phyloP scores from a whole-genome alignment of 768 basidiomycete genomes.

The Mycena indigotica region DNA sequence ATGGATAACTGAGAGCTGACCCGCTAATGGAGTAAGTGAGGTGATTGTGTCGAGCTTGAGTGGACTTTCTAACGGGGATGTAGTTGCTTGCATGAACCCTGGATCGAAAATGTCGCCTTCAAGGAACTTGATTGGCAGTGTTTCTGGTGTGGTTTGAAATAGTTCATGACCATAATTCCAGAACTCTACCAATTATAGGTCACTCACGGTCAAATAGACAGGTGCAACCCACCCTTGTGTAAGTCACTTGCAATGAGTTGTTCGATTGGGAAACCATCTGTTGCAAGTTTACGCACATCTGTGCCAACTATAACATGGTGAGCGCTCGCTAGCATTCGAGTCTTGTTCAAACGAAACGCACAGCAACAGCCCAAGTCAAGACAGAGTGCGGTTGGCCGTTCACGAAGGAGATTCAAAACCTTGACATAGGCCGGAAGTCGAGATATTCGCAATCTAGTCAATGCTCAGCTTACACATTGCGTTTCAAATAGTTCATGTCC shows the following conservation, averaged over 20 bases:
- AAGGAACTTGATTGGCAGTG: constrained; percentile 44
- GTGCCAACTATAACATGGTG: not conserved
- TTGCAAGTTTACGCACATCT: not conserved
- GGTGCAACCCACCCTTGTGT: not conserved
- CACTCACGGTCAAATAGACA: too few species aligned
- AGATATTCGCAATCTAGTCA: constrained; percentile 25
- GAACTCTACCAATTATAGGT: constrained; percentile 32
- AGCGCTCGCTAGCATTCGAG: too few species aligned
- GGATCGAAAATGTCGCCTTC: constrained; percentile 43
- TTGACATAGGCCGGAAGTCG: constrained; percentile 24
- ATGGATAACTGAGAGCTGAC: not conserved
- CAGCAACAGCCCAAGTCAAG: constrained; percentile 33
- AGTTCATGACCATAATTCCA: constrained; percentile 48
- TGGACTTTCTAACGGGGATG: not conserved
- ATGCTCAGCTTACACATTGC: too few species aligned
- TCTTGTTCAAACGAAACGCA: too few species aligned
- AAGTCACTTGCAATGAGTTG: not conserved
- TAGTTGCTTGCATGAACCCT: constrained; percentile 28
- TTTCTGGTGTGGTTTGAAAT: constrained; percentile 38
- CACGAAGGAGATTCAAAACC: constrained; percentile 19
- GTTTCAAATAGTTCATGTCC: too few species aligned
- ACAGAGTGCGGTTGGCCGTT: constrained; percentile 25
- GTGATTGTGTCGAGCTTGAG: not conserved
- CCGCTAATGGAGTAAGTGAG: not conserved
- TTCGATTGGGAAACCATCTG: not conserved